phyloP scores from a whole-genome alignment of 2,329 filamentous ascomycete genomes.

The Samsoniella hepiali region DNA sequence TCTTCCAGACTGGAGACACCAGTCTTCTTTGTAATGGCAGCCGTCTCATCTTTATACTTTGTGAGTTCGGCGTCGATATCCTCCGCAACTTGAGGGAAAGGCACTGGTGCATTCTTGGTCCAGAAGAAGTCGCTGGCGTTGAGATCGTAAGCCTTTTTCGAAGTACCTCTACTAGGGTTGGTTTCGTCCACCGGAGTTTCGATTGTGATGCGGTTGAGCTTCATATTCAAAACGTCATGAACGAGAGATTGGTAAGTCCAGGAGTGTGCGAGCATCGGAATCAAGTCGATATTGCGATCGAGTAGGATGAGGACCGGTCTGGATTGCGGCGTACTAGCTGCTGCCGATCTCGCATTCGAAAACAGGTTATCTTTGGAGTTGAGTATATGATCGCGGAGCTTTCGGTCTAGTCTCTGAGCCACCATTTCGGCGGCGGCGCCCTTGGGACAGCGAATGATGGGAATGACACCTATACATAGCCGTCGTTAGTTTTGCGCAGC shows the following conservation, averaged over 20 bases:
- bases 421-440: slow-evolving; percentile 93
- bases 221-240: slow-evolving; percentile 56
- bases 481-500: not conserved
- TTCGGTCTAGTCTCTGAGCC: slow-evolving; percentile 87
- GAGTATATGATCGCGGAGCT: slow-evolving; percentile 91
- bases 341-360: slow-evolving; percentile 61
- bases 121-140: slow-evolving; percentile 94
- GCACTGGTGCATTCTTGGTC: slow-evolving; percentile 83
- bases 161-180: slow-evolving; percentile 69
- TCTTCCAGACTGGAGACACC: slow-evolving; percentile 91
- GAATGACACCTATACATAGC: slow-evolving; percentile 66
- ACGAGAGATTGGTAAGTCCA: slow-evolving; percentile 79
- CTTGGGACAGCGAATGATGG: slow-evolving; percentile 92
- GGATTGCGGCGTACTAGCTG: slow-evolving; percentile 63
- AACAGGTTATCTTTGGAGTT: slow-evolving; percentile 99
- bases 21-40: slow-evolving; percentile 91
- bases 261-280: slow-evolving; percentile 98
- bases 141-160: slow-evolving; percentile 87
- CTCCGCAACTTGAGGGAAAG: slow-evolving; percentile 94
- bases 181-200: slow-evolving; percentile 77
- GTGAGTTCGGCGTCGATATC: slow-evolving; percentile 92
- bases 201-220: slow-evolving; percentile 89
- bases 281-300: slow-evolving; percentile 91
- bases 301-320: slow-evolving; percentile 89
- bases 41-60: slow-evolving; percentile 92